phyloP scores from a whole-genome alignment of 2,329 filamentous ascomycete genomes.

The Curvularia verruculosa region DNA sequence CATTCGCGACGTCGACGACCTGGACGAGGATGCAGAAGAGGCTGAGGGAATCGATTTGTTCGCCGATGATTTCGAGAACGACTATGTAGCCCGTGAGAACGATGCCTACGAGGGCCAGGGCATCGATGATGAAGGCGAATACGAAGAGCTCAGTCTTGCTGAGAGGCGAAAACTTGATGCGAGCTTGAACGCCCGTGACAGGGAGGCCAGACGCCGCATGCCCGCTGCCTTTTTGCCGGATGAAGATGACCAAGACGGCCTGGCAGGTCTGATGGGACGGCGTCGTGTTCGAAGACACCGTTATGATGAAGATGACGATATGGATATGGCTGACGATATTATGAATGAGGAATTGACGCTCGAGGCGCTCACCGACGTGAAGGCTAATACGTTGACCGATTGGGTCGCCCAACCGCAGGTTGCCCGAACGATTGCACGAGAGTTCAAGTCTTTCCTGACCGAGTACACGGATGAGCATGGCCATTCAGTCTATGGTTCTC shows the following conservation, averaged over 20 bases:
- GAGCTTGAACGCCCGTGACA: constrained; percentile 74
- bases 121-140: constrained; percentile 83
- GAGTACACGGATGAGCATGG: constrained; percentile 92
- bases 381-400: constrained; percentile 89
- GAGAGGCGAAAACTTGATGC: constrained; percentile 73
- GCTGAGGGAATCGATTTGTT: constrained; percentile 75
- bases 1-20: constrained; percentile 68
- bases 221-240: constrained; percentile 77
- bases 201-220: constrained; percentile 69
- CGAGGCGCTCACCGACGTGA: constrained; percentile 89
- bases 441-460: constrained; percentile 97
- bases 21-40: constrained; percentile 72
- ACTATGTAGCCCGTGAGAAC: constrained; percentile 61
- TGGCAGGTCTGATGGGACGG: constrained; percentile 84
- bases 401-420: constrained; percentile 93
- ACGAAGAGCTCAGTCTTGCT: constrained; percentile 70
- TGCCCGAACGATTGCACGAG: constrained; percentile 88
- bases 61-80: constrained; percentile 69
- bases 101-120: constrained; percentile 71
- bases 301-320: constrained; percentile 94
- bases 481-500: constrained; percentile 90
- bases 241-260: constrained; percentile 84
- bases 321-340: constrained; percentile 87
- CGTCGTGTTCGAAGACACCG: constrained; percentile 83
- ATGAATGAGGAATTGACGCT: constrained; percentile 95